Base-by-base conservation (phyloP, 2,329 filamentous ascomycete species). In the Penicillium freii region DNA sequence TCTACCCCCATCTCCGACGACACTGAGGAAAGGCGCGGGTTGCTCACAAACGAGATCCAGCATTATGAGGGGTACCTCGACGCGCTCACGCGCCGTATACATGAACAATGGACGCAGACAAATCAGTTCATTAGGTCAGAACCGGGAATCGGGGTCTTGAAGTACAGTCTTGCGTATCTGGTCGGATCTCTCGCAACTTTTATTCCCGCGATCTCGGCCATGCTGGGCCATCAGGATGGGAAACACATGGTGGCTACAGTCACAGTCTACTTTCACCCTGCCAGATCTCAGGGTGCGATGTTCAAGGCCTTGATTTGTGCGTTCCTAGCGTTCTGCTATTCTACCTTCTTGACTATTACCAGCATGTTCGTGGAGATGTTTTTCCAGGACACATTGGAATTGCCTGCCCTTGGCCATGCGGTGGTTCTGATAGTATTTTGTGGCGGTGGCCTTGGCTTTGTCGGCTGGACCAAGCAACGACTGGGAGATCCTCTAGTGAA, bases 201-300 rank as follows among this genome's bases (percentile, higher is more conserved):
- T 67, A 87, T 91, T 61, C 84, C 87, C 2, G 82, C 83, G 3
- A 81, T 96, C 55, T 87, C 91, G 17, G 78, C 81, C 8, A 84
- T 92, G 56, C 80, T 97, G 17, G 93, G 93, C 11, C 82, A 87
- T 62, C 89, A 92, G 69, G 92, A 96, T 75, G 91, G 91, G 50
- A 97, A 97, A 71, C 93, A 97, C 75, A 87, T 96, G 69, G 91
- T 96, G 51, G 92, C 92, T 33, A 97, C 93, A 2, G 86, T 97
- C 57, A 95, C 91, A 0, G 92, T 97, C 11, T 97, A 96, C 70
- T 97, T 97, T 69, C 92, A 97, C 72, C 92, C 93, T 5, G 90
- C 91, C 6, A 83, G 93, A 57, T 91, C 91, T 19, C 84, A 87
- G 27, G 93, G 93, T 0, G 94, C 90, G 63, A 96, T 97, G 91